phyloP scores from a whole-genome alignment of 306 rosid species.

The Castanea mollissima region DNA sequence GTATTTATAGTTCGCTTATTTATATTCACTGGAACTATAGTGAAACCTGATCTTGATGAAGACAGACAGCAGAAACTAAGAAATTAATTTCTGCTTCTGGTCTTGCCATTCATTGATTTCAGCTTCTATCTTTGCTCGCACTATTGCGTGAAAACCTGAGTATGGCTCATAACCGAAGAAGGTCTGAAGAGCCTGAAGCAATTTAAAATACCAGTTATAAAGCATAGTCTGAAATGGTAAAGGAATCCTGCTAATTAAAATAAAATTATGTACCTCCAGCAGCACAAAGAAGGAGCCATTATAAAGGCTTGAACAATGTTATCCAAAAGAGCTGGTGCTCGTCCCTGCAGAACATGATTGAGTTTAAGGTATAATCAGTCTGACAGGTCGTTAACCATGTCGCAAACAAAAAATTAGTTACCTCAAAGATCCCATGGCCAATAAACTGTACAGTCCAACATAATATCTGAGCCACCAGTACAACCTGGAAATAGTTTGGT shows the following conservation, averaged over 20 bases:
- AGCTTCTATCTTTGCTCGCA: slow-evolving; percentile 51
- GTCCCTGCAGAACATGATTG: slow-evolving; percentile 40
- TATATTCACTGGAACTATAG: background rate
- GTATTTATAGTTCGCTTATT: slow-evolving; percentile 4
- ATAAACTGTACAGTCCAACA: slow-evolving; percentile 83
- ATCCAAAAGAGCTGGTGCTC: slow-evolving; percentile 84
- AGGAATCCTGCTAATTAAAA: background rate
- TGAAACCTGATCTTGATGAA: background rate
- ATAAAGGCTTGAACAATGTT: slow-evolving; percentile 71
- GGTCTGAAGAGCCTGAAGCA: slow-evolving; percentile 56
- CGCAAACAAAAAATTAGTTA: slow-evolving; percentile 7
- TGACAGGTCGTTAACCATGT: slow-evolving; percentile 4
- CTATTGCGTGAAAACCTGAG: slow-evolving; percentile 62
- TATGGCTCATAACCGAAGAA: slow-evolving; percentile 66
- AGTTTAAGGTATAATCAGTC: background rate
- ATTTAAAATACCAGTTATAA: background rate
- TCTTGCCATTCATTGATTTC: slow-evolving; percentile 58
- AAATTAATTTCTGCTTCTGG: slow-evolving; percentile 47
- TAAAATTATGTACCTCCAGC: slow-evolving; percentile 57
- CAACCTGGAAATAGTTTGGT: slow-evolving; percentile 48
- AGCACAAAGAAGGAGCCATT: slow-evolving; percentile 91
- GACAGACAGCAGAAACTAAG: slow-evolving; percentile 32
- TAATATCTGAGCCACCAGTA: slow-evolving; percentile 61
- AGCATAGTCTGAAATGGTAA: background rate
- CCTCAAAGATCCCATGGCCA: slow-evolving; percentile 86